Percentiles rank a stretch among this genome's conserved stretches.
Evolutionary conservation across 2,329 filamentous ascomycete genomes (phyloP).

Genomic region (Elsinoe necatrix): DNA sequence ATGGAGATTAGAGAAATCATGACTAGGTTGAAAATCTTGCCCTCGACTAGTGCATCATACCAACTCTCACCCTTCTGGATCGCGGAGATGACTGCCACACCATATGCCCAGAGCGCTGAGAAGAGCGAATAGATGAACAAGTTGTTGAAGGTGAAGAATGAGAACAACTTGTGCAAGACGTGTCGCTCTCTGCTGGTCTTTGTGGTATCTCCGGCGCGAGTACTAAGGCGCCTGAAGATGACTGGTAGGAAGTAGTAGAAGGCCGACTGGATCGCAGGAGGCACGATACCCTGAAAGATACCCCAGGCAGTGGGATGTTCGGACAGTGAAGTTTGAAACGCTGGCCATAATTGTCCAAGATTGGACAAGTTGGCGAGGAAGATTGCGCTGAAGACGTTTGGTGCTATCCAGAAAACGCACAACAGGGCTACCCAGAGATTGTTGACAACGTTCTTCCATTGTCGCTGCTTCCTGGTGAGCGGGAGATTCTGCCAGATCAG

Average conservation of each 20-base stretch:
- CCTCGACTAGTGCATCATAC: slow-evolving; percentile 59
- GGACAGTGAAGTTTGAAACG: slow-evolving; percentile 59
- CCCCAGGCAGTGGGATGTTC: slow-evolving; percentile 64
- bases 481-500: slow-evolving; percentile 94
- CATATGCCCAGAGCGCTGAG: slow-evolving; percentile 68
- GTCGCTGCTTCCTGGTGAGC: slow-evolving; percentile 58
- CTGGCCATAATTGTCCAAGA: slow-evolving; percentile 68
- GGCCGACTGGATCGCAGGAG: slow-evolving; percentile 77
- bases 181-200: slow-evolving; percentile 90
- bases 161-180: slow-evolving; percentile 81
- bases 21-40: slow-evolving; percentile 54
- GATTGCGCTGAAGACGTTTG: slow-evolving; percentile 89
- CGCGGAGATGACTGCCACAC: slow-evolving; percentile 54
- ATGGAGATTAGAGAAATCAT: slow-evolving; percentile 71
- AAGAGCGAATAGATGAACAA: slow-evolving; percentile 90
- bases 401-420: slow-evolving; percentile 78
- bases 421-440: slow-evolving; percentile 74
- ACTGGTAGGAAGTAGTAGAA: slow-evolving; percentile 83
- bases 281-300: slow-evolving; percentile 81
- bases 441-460: slow-evolving; percentile 67
- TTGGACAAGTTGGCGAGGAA: slow-evolving; percentile 84
- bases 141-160: slow-evolving; percentile 98
- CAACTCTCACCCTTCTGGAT: slow-evolving; percentile 50
- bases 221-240: slow-evolving; percentile 80
- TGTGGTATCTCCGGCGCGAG: slow-evolving; percentile 75